Evolutionary conservation across 768 basidiomycete genomes (phyloP).

Genomic region (Boletus rex-veris): DNA sequence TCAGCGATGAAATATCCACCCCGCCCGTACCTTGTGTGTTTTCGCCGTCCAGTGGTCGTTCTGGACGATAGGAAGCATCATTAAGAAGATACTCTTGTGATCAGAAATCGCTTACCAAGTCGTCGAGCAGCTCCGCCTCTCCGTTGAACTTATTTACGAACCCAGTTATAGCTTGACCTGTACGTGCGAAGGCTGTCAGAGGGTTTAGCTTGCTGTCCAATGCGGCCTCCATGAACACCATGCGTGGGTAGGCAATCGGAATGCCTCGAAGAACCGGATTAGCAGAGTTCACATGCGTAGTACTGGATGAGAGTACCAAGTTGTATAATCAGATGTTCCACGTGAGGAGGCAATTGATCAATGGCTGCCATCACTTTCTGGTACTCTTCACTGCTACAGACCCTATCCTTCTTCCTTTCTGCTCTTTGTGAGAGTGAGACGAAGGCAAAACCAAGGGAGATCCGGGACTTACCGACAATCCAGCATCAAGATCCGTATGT

Average conservation of each 20-base stretch:
- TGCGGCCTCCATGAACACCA: constrained; percentile 81
- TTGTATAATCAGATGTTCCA: constrained; percentile 84
- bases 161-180: constrained; percentile 65
- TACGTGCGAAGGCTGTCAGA: constrained; percentile 67
- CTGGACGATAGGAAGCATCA: constrained; percentile 54
- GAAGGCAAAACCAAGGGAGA: neutral
- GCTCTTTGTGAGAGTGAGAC: constrained; percentile 46
- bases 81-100: constrained; percentile 23
- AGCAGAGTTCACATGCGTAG: neutral
- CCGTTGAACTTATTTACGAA: constrained; percentile 89
- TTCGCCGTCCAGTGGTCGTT: constrained; percentile 94
- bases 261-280: constrained; percentile 43
- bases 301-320: constrained; percentile 46
- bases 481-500: constrained; percentile 67
- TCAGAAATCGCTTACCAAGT: constrained; percentile 54
- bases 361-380: constrained; percentile 65
- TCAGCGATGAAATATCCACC: neutral
- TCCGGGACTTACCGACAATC: constrained; percentile 66
- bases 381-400: constrained; percentile 77
- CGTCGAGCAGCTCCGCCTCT: constrained; percentile 92
- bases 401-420: constrained; percentile 77
- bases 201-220: constrained; percentile 85
- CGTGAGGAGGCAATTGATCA: constrained; percentile 51
- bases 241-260: constrained; percentile 88
- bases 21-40: constrained; percentile 57